Percentiles rank a stretch among this genome's conserved stretches.
Evolutionary conservation across 768 basidiomycete species (phyloP).

Genomic region (Tricholoma hemisulphureum): DNA sequence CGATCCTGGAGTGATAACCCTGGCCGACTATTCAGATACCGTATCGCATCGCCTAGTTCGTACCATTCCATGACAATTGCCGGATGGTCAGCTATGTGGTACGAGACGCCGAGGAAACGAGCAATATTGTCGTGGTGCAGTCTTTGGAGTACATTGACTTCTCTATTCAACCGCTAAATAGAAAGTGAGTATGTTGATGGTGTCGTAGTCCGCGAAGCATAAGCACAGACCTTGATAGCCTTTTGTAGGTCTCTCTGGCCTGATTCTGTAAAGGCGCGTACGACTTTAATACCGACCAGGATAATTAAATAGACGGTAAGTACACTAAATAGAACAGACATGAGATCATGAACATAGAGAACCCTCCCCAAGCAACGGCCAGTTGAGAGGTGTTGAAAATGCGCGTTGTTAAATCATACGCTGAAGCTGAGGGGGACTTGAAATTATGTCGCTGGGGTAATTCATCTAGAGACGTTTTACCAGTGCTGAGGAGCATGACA

Average conservation of each 20-base stretch:
- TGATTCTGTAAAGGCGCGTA: neutral
- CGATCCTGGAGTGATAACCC: constrained; percentile 11
- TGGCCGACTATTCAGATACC: constrained; percentile 34
- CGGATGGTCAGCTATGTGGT: constrained; percentile 34
- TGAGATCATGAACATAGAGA: too few relatives aligned
- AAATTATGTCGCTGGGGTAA: too few relatives aligned
- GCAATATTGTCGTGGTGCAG: constrained; percentile 47
- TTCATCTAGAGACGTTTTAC: too few relatives aligned
- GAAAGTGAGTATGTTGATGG: neutral
- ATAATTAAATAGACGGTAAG: neutral
- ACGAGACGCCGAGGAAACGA: constrained; percentile 42
- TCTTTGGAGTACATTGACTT: constrained; percentile 47
- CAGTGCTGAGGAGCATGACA: too few relatives aligned
- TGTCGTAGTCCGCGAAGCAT: neutral
- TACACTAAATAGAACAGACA: neutral
- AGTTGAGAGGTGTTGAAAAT: constrained; percentile 23
- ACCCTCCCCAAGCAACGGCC: constrained; percentile 42
- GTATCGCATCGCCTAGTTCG: constrained; percentile 42
- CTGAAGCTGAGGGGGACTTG: constrained; percentile 18
- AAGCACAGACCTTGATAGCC: constrained; percentile 30
- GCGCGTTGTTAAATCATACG: constrained; percentile 30
- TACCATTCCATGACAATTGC: constrained; percentile 49
- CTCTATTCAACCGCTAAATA: constrained; percentile 42
- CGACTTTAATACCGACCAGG: neutral
- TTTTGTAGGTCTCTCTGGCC: constrained; percentile 27